Base-by-base conservation (phyloP, 805 yeast genomes). In the Scheffersomyces stipitis region DNA sequence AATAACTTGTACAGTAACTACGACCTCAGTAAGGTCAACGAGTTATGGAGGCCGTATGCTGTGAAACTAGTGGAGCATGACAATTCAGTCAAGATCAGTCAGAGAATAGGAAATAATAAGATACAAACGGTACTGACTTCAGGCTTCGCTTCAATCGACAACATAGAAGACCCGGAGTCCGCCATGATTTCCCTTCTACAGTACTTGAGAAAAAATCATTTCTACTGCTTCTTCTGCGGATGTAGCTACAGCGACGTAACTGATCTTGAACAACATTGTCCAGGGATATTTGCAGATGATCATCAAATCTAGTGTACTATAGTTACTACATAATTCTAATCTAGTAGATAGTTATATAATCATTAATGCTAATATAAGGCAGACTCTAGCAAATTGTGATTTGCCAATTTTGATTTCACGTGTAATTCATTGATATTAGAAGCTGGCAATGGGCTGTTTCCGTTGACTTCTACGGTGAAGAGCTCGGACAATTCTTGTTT, bases 221-320 rank as follows among this genome's bases (percentile, higher is more conserved):
- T 52, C 38, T 78, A 69, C 46, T 78, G 83, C 46, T 71, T 57
- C 47, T 78, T 63, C 54, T 78, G 83, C 52, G 81, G 81, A 1
- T 48, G 52, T 3, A 42, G 44, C 23, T 78, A 59, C 45, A 51
- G 52, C 1, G 57, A 54, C 38, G 59, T 55, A 33, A 42, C 47
- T 1, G 80, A 76, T 18, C 42, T 78, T 15, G 57, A 38, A 12
- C 46, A 51, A 12, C 52, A 60, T 34, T 78, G 83, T 48, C 83
- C 83, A 3, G 83, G 83, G 1, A 37, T 52, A 1, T 41, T 46
- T 3, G 75, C 70, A 42, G 66, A 57, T 14, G 76, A 69, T 15
- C 83, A 77, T 45, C 8, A 16, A n/a, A n/a, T n/a, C n/a, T n/a
- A n/a, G n/a, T n/a, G n/a, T n/a, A n/a, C n/a, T n/a, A n/a, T n/a